Evolutionary conservation across 2,329 filamentous ascomycete genomes (phyloP).

Genomic region (Colletotrichum cereale): DNA sequence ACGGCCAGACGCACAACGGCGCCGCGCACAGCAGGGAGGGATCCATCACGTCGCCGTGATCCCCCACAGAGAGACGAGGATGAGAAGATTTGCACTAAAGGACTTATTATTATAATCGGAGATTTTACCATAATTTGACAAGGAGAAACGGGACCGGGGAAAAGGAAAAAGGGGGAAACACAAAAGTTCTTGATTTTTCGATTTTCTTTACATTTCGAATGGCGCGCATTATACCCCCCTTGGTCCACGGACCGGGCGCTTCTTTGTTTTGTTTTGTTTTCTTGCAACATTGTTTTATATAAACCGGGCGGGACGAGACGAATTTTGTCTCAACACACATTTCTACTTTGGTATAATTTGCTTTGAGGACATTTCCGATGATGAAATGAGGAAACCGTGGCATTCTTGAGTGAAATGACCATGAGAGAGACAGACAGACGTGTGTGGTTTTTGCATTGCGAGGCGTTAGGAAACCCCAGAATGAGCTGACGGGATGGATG

Average conservation of each 20-base stretch:
- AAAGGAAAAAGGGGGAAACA: constrained; percentile 10
- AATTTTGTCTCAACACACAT: background rate
- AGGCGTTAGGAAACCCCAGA: constrained; percentile 19
- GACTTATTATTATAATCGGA: too few species aligned
- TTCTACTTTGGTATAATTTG: background rate
- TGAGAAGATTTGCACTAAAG: too few species aligned
- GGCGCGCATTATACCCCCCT: constrained; percentile 39
- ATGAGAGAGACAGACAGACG: background rate
- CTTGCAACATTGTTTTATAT: background rate
- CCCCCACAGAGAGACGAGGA: too few species aligned
- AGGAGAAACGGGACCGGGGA: background rate
- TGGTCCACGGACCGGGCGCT: constrained; percentile 26
- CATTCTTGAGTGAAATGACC: background rate
- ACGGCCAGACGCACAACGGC: constrained; percentile 39
- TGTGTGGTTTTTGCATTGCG: constrained; percentile 16
- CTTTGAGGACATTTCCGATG: background rate
- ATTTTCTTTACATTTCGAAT: background rate
- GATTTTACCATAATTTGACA: background rate
- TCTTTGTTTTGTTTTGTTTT: constrained; percentile 9
- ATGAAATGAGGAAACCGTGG: constrained; percentile 5
- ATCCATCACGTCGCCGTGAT: constrained; percentile 10
- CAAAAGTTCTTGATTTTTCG: constrained; percentile 26
- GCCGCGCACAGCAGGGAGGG: constrained; percentile 33
- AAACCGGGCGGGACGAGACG: background rate
- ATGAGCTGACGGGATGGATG: constrained; percentile 5